phyloP scores from a whole-genome alignment of 768 basidiomycete species.

The Mycena sanguinolenta region DNA sequence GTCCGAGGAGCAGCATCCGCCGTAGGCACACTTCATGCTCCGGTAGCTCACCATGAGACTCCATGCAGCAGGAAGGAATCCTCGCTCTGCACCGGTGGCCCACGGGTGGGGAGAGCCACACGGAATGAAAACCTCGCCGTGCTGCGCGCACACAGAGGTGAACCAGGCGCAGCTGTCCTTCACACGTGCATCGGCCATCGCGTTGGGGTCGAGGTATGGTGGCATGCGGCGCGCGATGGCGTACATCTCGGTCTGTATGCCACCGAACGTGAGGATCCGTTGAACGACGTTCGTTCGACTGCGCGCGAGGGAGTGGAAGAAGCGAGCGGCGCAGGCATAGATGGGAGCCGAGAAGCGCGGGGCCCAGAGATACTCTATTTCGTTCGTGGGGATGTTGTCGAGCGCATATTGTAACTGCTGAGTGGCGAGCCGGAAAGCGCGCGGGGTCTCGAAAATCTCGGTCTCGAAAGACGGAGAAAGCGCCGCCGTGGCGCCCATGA shows the following conservation, averaged over 20 bases:
- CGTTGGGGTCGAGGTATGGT: too few species aligned
- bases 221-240: not conserved
- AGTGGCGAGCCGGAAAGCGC: slow-evolving; percentile 6
- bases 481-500: not conserved
- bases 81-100: not conserved
- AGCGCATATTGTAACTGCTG: slow-evolving; percentile 2
- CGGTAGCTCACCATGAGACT: not conserved
- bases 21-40: not conserved
- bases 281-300: not conserved
- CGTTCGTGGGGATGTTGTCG: too few species aligned
- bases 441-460: not conserved
- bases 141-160: not conserved
- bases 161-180: slow-evolving; percentile 7
- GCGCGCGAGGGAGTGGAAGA: not conserved
- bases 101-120: not conserved
- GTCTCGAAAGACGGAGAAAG: not conserved
- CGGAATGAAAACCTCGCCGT: not conserved
- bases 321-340: too few species aligned
- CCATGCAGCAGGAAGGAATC: not conserved
- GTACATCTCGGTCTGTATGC: slow-evolving; percentile 1
- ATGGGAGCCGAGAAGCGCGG: too few species aligned
- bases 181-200: too few species aligned
- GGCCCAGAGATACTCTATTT: too few species aligned
- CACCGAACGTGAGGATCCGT: not conserved
- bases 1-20: not conserved